Evolutionary conservation across 129 eudicot genomes (phyloP).

Genomic region (Arctium minus): DNA sequence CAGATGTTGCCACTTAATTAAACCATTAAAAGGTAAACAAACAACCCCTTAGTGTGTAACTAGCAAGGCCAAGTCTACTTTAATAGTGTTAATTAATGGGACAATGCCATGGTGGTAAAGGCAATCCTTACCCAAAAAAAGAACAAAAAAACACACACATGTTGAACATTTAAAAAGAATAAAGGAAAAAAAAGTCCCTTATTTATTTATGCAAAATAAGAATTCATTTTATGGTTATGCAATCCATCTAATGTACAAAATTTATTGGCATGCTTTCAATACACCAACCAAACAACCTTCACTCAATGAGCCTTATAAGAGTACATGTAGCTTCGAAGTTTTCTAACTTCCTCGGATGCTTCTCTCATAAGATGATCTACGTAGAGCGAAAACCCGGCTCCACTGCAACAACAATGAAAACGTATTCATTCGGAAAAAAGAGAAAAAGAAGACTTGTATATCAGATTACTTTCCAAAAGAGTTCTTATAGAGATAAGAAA

Average conservation of each 20-base stretch:
- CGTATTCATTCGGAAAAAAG: neutral
- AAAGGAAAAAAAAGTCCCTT: neutral
- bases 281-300: neutral
- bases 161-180: neutral
- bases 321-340: conserved; percentile 80
- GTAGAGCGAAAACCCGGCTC: conserved; percentile 61
- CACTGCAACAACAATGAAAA: conserved; percentile 32
- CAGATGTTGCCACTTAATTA: no score
- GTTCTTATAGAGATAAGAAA: neutral
- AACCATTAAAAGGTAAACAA: no score
- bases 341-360: conserved; percentile 73
- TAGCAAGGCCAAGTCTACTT: no score
- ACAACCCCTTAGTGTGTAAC: no score
- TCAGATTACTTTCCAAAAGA: neutral
- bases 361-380: conserved; percentile 62
- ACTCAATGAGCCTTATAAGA: conserved; percentile 54
- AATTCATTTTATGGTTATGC: no score
- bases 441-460: no score
- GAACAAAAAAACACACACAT: no score
- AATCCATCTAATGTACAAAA: conserved; percentile 15
- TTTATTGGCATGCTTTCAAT: neutral
- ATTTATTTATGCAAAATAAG: conserved; percentile 10
- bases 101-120: no score
- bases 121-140: neutral
- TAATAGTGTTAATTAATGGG: no score